Conservation (phyloP, 208 protist species). For the Acanthamoeba rhysodes region DNA sequence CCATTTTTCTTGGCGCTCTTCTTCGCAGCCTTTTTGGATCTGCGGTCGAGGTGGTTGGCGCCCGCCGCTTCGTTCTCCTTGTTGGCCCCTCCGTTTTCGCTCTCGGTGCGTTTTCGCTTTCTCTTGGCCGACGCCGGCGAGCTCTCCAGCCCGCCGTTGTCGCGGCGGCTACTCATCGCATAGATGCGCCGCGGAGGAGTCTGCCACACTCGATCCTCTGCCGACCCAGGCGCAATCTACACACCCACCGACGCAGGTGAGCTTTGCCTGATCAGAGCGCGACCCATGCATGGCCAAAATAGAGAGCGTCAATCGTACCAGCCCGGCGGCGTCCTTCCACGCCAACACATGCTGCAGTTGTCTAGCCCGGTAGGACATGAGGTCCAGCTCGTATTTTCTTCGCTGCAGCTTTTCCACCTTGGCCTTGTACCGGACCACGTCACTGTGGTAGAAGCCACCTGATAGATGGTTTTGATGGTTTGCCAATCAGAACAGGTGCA, state of each 20-base stretch:
- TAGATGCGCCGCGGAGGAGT: not conserved
- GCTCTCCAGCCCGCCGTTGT: not conserved
- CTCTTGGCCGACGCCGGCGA: constrained; percentile 12
- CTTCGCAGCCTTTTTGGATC: not conserved
- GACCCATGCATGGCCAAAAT: not conserved
- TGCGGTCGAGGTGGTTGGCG: not conserved
- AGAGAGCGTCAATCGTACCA: not conserved
- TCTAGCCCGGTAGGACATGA: constrained; percentile 10
- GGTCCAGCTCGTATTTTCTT: constrained; percentile 39
- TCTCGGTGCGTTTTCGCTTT: not conserved
- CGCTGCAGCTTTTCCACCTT: constrained; percentile 66
- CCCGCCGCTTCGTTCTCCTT: not conserved
- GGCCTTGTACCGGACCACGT: not conserved
- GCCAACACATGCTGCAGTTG: not conserved
- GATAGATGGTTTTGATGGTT: not conserved
- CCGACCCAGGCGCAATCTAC: not conserved
- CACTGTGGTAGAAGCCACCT: constrained; percentile 53
- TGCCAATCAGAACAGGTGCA: not conserved
- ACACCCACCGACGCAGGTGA: not conserved
- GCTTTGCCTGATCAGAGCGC: not conserved
- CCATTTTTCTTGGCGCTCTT: not conserved
- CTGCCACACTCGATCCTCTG: not conserved
- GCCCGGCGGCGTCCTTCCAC: not conserved
- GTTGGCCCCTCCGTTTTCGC: not conserved
- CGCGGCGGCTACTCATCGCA: not conserved